A percentile compares a stretch with the other conserved stretches of the same genome.
Evolutionary conservation across 805 yeast species (phyloP).

Genomic region (Wickerhamiella sorbophila): DNA sequence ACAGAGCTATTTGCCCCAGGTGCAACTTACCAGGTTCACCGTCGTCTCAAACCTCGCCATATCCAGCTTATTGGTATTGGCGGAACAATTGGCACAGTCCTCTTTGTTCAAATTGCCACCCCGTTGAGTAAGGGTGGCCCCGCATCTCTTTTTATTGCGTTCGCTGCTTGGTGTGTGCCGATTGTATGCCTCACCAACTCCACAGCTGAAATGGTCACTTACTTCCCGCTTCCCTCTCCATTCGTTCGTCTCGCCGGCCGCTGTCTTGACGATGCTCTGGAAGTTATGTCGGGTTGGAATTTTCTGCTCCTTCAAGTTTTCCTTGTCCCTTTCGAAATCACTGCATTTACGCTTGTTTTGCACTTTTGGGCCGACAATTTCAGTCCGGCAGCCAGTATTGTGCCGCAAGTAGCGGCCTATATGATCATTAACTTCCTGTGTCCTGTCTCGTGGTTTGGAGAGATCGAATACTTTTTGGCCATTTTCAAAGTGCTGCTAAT

Average conservation of each 20-base stretch:
- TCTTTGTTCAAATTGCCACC: conserved; percentile 20
- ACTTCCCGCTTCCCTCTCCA: conserved; percentile 63
- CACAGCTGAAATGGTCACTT: conserved; percentile 69
- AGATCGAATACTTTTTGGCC: conserved; percentile 66
- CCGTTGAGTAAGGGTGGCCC: conserved; percentile 59
- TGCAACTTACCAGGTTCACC: conserved; percentile 24
- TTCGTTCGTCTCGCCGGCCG: conserved; percentile 62
- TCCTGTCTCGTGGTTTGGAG: conserved; percentile 68
- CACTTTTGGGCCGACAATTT: conserved; percentile 73
- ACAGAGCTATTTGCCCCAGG: background rate
- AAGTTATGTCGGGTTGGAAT: conserved; percentile 66
- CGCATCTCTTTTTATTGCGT: conserved; percentile 48
- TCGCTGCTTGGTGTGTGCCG: conserved; percentile 55
- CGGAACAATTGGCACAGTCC: conserved; percentile 19
- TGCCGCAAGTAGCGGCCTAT: conserved; percentile 50
- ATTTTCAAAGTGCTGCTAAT: conserved; percentile 61
- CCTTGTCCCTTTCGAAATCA: conserved; percentile 70
- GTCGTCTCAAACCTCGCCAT: conserved; percentile 52
- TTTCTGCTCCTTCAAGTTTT: conserved; percentile 65
- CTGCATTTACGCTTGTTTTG: conserved; percentile 62
- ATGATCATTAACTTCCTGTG: conserved; percentile 44
- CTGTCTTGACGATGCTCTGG: conserved; percentile 62
- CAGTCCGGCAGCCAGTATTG: conserved; percentile 54
- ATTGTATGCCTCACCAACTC: conserved; percentile 51
- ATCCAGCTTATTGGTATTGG: conserved; percentile 21